Base-by-base conservation (phyloP, 768 basidiomycete genomes). In the Hypholoma fasciculare region DNA sequence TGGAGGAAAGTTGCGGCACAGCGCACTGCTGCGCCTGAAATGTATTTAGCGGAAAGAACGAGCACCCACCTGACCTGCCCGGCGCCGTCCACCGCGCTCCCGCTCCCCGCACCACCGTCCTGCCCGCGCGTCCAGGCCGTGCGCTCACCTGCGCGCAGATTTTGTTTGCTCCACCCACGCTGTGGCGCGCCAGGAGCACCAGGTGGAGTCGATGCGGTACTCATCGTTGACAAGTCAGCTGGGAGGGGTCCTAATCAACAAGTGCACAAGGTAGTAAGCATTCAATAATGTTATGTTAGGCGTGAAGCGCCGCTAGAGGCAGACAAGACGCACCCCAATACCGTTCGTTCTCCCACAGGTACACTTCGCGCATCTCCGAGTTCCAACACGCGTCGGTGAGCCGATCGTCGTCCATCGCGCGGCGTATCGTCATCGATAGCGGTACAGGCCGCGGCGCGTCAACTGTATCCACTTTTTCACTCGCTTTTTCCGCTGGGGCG, bases 341-440 rank as follows among this genome's bases (percentile, higher is more conserved):
- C 16, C 92, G 78, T 67, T 93, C 89, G 71, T 92, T 94, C 76
- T 94, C 92, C 77, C 83, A 93, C 20, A 93, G 67, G 69, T 90
- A 88, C 14, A 93, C 89, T 36, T 85, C 81, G 6, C 82, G 70
- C 72, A 87, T 78, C 66, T 88, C 83, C 2, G 86, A 76, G 0
- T 71, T 74, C 89, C 90, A 92, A 44, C 82, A 83, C 27, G 66
- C 71, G 65, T 92, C 88, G 6, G 78, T 75, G 3, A 94, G 78
- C 11, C 74, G 76, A 60, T 92, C 88, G 61, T 94, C 76, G 62
- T 93, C 88, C 19, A 86, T 64, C 1, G 85, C 43, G 5, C 79
- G 74, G 56, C 76, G 75, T 16, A 73, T 38, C 14, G 70, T 54
- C 50, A 65, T 73, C 58, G 63, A 63, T 30, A 65, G 49, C n/a